phyloP scores from a whole-genome alignment of 2,329 filamentous ascomycete species.

The Torrubiellomyces zombiae region DNA sequence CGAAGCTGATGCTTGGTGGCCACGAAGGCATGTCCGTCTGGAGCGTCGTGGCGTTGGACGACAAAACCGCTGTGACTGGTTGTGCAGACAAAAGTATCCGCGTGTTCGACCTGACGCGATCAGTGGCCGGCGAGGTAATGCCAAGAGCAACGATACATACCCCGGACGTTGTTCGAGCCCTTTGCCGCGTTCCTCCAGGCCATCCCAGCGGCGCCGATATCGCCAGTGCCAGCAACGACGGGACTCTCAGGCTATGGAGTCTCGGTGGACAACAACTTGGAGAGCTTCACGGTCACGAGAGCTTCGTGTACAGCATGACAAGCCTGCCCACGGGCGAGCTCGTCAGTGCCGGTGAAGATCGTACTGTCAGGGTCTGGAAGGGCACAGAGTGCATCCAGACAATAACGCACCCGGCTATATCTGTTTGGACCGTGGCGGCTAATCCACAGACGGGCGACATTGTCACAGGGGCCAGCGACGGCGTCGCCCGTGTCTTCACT shows the following conservation, averaged over 20 bases:
- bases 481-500: slow-evolving; percentile 70
- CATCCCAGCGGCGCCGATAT: slow-evolving; percentile 81
- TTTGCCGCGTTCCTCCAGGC: slow-evolving; percentile 60
- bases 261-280: slow-evolving; percentile 59
- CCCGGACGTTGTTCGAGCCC: slow-evolving; percentile 71
- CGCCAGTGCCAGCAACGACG: slow-evolving; percentile 87
- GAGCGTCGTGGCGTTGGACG: slow-evolving; percentile 76
- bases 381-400: slow-evolving; percentile 75
- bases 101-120: slow-evolving; percentile 55
- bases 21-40: slow-evolving; percentile 68
- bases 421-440: slow-evolving; percentile 84
- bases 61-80: slow-evolving; percentile 69
- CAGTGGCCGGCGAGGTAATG: slow-evolving; percentile 36
- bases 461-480: slow-evolving; percentile 83
- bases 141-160: slow-evolving; percentile 42
- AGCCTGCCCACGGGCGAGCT: slow-evolving; percentile 69
- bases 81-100: slow-evolving; percentile 84
- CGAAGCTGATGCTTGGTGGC: slow-evolving; percentile 51
- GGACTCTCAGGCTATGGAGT: slow-evolving; percentile 75
- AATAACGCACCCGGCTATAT: slow-evolving; percentile 92
- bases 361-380: slow-evolving; percentile 83
- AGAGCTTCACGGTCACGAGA: slow-evolving; percentile 76
- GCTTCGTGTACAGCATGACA: slow-evolving; percentile 80
- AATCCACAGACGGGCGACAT: slow-evolving; percentile 76
- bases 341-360: slow-evolving; percentile 82